These are phyloP conservation scores for Fragosphaeria purpurea DNA, from an alignment of 2,329 filamentous ascomycete genomes.

Conservation along the genomic window DNA sequence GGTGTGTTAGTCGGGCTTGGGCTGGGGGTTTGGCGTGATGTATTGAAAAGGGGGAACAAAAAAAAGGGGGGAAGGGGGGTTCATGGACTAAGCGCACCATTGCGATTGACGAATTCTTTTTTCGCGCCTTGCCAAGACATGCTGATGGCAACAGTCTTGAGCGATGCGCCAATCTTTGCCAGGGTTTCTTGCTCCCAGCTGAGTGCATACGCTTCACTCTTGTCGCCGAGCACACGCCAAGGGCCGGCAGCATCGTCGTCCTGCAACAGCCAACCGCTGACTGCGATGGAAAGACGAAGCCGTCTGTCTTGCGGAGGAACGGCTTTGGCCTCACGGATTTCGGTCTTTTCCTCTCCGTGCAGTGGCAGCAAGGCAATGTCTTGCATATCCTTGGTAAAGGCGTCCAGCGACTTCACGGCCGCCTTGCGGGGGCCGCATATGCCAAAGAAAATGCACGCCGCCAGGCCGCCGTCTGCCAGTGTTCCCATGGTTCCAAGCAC, in stretches of 20 bases:
- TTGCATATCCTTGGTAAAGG: conserved; percentile 75
- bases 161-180: conserved; percentile 64
- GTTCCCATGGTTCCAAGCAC: conserved; percentile 72
- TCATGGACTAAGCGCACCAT: conserved; percentile 29
- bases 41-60: background rate
- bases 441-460: conserved; percentile 80
- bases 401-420: conserved; percentile 76
- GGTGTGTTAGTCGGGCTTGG: too few relatives aligned
- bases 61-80: background rate
- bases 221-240: conserved; percentile 65
- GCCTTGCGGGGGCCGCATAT: conserved; percentile 73
- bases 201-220: conserved; percentile 72
- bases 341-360: conserved; percentile 35
- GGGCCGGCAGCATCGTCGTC: conserved; percentile 63
- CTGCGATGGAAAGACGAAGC: conserved; percentile 70
- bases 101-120: conserved; percentile 35
- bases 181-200: conserved; percentile 75
- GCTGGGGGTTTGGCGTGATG: background rate
- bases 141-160: conserved; percentile 68
- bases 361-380: conserved; percentile 83
- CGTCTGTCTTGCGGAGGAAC: conserved; percentile 50
- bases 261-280: conserved; percentile 71
- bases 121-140: conserved; percentile 68
- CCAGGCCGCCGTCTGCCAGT: conserved; percentile 66
- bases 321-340: conserved; percentile 39